Base-by-base conservation (phyloP, 306 rosid species). In the Ziziphus jujuba region DNA sequence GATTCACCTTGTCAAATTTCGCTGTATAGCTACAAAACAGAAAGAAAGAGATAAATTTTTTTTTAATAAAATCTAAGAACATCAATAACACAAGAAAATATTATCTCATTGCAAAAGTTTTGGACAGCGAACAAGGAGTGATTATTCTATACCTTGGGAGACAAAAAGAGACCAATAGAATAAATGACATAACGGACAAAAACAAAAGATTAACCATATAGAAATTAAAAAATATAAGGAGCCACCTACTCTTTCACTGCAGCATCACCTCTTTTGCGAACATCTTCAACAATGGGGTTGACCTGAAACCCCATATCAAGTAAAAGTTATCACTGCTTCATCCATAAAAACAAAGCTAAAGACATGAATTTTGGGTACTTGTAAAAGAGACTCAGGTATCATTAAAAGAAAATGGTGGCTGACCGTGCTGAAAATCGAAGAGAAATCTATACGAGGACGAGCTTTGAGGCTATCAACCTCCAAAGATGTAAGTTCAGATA, bases 361-460 rank as follows among this genome's bases (percentile, higher is more conserved):
- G 16, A 13, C 59, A 60, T 22, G n/a, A n/a, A n/a, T n/a, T n/a
- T n/a, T n/a, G n/a, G n/a, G n/a, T n/a, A n/a, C n/a, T n/a, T n/a
- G n/a, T n/a, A n/a, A n/a, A n/a, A n/a, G n/a, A n/a, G n/a, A n/a
- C n/a, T n/a, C n/a, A n/a, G n/a, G n/a, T n/a, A n/a, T n/a, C n/a
- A n/a, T n/a, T n/a, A n/a, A n/a, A n/a, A 31, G 64, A 53, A 4
- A 45, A 22, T 33, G 45, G 50, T 38, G 51, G 56, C 87, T 53
- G 59, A 88, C 99, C 75, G 78, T 78, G 62, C 78, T 70, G 82
- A 93, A 93, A 78, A 93, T 88, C 11, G 92, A 93, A 45, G 95
- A 81, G 80, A 93, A 93, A 81, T 93, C 99, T 24, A 88, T 82
- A 6, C 97, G 90, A 43, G 99, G 99, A 9, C 99, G 97, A 34